phyloP scores from a whole-genome alignment of 1,284 basidiomycete genomes.

The Sporisorium sorghi region DNA sequence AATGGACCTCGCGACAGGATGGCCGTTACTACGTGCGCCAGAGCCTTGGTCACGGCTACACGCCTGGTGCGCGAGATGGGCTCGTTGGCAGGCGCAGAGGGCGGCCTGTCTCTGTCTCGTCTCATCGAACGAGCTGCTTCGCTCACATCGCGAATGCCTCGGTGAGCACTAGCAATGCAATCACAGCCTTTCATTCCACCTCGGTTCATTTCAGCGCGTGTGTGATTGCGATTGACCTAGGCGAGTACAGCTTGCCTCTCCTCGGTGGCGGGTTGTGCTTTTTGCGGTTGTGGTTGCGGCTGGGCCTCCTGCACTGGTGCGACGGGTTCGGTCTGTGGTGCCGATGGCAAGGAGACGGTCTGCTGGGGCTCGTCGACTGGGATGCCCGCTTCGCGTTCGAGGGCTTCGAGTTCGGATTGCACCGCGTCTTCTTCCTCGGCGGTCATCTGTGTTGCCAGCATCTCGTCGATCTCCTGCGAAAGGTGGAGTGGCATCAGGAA shows the following conservation, averaged over 20 bases:
- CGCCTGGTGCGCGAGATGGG: conserved; percentile 40
- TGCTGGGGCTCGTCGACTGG: conserved; percentile 19
- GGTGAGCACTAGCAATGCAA: conserved; percentile 6
- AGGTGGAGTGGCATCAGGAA: no score
- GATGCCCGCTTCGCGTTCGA: conserved; percentile 50
- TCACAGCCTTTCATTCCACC: neutral
- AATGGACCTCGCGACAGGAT: conserved; percentile 21
- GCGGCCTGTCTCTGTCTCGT: conserved; percentile 32
- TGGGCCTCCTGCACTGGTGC: conserved; percentile 16
- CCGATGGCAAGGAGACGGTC: conserved; percentile 29
- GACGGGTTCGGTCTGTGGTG: conserved; percentile 44
- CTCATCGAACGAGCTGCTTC: conserved; percentile 32
- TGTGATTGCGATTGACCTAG: conserved; percentile 2
- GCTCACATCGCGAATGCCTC: conserved; percentile 10
- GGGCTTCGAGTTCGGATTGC: conserved; percentile 75
- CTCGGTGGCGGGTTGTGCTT: conserved; percentile 15
- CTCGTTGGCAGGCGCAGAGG: conserved; percentile 26
- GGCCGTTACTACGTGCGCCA: conserved; percentile 7
- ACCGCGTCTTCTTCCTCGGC: conserved; percentile 94
- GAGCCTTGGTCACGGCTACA: conserved; percentile 20
- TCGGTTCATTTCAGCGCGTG: neutral
- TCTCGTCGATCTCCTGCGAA: conserved; percentile 85
- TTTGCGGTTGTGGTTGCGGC: conserved; percentile 16
- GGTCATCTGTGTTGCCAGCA: conserved; percentile 83
- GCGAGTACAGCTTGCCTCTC: conserved; percentile 37